Base-by-base conservation (phyloP, 768 basidiomycete genomes). In the Collybia nuda region DNA sequence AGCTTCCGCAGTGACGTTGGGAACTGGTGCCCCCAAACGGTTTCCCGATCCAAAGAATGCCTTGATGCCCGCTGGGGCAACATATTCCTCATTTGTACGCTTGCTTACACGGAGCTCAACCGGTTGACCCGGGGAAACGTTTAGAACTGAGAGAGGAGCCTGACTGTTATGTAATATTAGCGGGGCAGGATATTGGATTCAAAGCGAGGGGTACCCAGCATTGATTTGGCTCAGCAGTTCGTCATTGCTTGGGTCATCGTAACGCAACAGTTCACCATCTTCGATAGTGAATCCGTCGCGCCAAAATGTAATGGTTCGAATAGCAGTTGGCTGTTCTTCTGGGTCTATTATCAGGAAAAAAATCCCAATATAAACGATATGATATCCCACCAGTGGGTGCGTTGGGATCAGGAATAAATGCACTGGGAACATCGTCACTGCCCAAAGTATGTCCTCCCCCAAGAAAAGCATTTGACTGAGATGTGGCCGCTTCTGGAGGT, bases 211-310 rank as follows among this genome's bases (percentile, higher is more conserved):
- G 29, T 68, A 91, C 88, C 94, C 93, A 5, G 84, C 67, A 56
- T 92, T 84, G 55, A 98, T 89, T 51, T 90, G 85, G 1, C 75
- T 73, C 6, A 98, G 72, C 9, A 93, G 67, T 47, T 78, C 76
- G 37, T 81, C 74, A 55, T 93, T 84, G 15, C 72, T 74, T 0
- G 91, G 90, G 53, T 94, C 84, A 50, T 90, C 87, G 63, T 97
- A 97, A 18, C 79, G 74, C 79, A 90, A 80, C 48, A 98, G 72
- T 24, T 86, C 85, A 5, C 93, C 92, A 54, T 93, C 91, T 61
- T 97, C 91, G 40, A 98, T 80, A 41, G 85, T 85, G 68, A 97
- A 98, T 0, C 97, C 97, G 52, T 98, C 81, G 36, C 85, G 79
- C 96, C 96, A 98, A 70, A 98, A 90, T 0, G 88, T 94, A 38